Evolutionary conservation across 441 rosid genomes (phyloP).

Genomic region (Erodium texanum): DNA sequence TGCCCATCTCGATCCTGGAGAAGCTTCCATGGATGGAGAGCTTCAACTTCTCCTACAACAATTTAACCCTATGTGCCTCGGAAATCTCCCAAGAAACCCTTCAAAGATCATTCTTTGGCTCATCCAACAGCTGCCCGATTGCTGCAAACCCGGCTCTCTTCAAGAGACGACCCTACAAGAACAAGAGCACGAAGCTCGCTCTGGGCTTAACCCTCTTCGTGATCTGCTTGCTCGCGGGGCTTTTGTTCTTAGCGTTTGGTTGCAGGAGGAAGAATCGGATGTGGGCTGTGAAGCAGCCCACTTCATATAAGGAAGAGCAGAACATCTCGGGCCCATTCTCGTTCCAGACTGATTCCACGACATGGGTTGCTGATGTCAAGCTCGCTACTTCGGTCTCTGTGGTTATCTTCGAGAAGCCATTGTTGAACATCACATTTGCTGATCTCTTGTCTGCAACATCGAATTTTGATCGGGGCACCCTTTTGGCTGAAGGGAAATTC

Average conservation of each 20-base stretch:
- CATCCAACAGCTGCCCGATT: slow-evolving; percentile 69
- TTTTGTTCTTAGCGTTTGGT: slow-evolving; percentile 60
- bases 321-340: slow-evolving; percentile 76
- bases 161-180: slow-evolving; percentile 34
- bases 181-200: slow-evolving; percentile 51
- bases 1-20: slow-evolving; percentile 43
- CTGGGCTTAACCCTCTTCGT: slow-evolving; percentile 56
- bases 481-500: slow-evolving; percentile 83
- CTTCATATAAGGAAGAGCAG: slow-evolving; percentile 58
- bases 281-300: slow-evolving; percentile 51
- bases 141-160: slow-evolving; percentile 65
- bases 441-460: slow-evolving; percentile 88
- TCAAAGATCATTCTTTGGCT: slow-evolving; percentile 46
- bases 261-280: slow-evolving; percentile 44
- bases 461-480: slow-evolving; percentile 73
- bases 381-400: slow-evolving; percentile 67
- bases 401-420: slow-evolving; percentile 83
- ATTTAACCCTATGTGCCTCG: slow-evolving; percentile 61
- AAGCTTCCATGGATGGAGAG: slow-evolving; percentile 53
- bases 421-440: slow-evolving; percentile 69
- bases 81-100: slow-evolving; percentile 41
- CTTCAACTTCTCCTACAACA: slow-evolving; percentile 86
- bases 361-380: slow-evolving; percentile 93
- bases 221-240: slow-evolving; percentile 53
- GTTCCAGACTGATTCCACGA: slow-evolving; percentile 80